phyloP scores from a whole-genome alignment of 1,284 basidiomycete genomes.

The Papiliotrema laurentii region DNA sequence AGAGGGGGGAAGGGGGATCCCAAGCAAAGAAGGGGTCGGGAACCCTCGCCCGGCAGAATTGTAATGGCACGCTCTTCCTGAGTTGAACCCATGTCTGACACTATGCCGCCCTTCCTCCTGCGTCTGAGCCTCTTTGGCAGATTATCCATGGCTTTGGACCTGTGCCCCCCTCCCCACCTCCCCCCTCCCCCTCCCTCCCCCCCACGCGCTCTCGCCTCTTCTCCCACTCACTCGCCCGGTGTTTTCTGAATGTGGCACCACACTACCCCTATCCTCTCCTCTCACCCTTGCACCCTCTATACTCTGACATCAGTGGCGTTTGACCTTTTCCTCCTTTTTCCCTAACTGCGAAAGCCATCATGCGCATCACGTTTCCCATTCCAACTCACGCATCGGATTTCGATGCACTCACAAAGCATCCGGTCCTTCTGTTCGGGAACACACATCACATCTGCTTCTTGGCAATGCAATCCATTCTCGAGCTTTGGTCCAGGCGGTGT shows the following conservation, averaged over 20 bases:
- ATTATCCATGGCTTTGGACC: neutral
- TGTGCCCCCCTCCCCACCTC: neutral
- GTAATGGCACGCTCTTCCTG: no score
- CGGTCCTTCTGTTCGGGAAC: no score
- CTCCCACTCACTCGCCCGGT: slow-evolving; percentile 1
- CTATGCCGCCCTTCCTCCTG: no score
- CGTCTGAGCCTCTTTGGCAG: neutral
- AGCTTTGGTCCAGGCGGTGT: neutral
- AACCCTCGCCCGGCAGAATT: no score
- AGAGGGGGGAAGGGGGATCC: no score
- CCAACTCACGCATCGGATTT: no score
- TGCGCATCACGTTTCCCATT: no score
- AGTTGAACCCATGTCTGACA: no score
- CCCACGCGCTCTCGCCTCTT: neutral
- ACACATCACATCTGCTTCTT: no score
- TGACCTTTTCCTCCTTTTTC: no score
- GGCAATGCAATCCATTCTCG: neutral
- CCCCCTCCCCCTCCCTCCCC: neutral
- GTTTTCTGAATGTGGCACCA: slow-evolving; percentile 6
- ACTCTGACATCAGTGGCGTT: neutral
- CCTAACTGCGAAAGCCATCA: no score
- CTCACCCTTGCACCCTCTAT: neutral
- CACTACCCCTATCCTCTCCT: neutral
- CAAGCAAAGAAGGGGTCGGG: no score
- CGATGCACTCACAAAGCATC: neutral